Evolutionary conservation across 495 filamentous ascomycete species (phyloP).

Genomic region (Penicillium verhagenii): DNA sequence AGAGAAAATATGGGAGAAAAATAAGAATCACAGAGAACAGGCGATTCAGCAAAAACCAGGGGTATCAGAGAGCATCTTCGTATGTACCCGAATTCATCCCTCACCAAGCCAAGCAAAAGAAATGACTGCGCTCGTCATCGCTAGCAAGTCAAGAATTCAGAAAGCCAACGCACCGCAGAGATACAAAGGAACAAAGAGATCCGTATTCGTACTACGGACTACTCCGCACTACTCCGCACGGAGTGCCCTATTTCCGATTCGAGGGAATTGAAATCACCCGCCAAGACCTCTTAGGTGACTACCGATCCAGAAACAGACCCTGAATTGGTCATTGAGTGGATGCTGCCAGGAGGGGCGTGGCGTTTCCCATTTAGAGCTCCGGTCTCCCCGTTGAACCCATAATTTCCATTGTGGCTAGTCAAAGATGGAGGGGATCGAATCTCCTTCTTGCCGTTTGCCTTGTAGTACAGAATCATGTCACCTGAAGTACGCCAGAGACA

Average conservation of each 20-base stretch:
- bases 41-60: conserved; percentile 10
- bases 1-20: neutral
- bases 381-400: conserved; percentile 22
- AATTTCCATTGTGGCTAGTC: conserved; percentile 18
- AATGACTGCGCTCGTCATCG: conserved; percentile 4
- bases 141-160: conserved; percentile 12
- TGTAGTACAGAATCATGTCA: conserved; percentile 88
- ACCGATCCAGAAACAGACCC: conserved; percentile 34
- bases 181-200: neutral
- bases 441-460: conserved; percentile 75
- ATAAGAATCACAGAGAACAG: conserved; percentile 4
- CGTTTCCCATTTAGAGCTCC: conserved; percentile 2
- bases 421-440: conserved; percentile 29
- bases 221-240: too few relatives aligned
- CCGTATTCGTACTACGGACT: too few relatives aligned
- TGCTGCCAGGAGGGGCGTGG: conserved; percentile 29
- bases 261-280: conserved; percentile 6
- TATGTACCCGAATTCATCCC: conserved; percentile 20
- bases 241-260: too few relatives aligned
- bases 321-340: conserved; percentile 39
- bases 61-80: conserved; percentile 18
- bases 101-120: conserved; percentile 8
- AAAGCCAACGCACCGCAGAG: neutral
- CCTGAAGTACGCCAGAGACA: conserved; percentile 91
- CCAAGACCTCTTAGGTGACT: conserved; percentile 13